Percentiles rank a stretch among this genome's conserved stretches.
Conservation (phyloP, 495 filamentous ascomycete species). For the Neurospora pannonica region DNA sequence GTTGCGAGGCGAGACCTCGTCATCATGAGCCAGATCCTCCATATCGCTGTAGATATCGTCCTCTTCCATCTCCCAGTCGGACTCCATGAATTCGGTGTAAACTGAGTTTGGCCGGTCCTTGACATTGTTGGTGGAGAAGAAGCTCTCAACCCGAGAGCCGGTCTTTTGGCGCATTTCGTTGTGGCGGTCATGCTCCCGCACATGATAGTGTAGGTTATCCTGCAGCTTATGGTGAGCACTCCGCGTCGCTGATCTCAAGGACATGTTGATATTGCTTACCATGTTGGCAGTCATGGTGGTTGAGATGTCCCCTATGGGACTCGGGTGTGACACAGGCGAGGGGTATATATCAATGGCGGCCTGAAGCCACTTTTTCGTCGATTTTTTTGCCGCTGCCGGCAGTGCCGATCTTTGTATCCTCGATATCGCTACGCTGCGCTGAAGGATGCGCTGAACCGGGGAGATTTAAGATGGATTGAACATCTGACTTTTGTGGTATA, state of each 20-base stretch:
- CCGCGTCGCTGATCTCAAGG: not conserved
- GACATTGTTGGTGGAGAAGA: slow-evolving; percentile 31
- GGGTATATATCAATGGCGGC: not conserved
- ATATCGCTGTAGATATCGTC: slow-evolving; percentile 43
- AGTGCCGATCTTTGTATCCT: not conserved
- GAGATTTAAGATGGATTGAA: not conserved
- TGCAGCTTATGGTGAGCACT: slow-evolving; percentile 11
- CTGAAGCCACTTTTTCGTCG: not conserved
- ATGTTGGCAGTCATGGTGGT: slow-evolving; percentile 16
- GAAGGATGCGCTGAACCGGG: not conserved
- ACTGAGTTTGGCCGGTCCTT: slow-evolving; percentile 49
- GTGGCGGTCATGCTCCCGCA: slow-evolving; percentile 10
- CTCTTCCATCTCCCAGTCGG: slow-evolving; percentile 56
- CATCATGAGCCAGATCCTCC: slow-evolving; percentile 42
- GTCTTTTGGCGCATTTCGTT: slow-evolving; percentile 41
- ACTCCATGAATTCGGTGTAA: slow-evolving; percentile 64
- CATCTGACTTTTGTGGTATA: not conserved
- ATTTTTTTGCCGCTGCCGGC: not conserved
- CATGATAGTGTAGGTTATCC: slow-evolving; percentile 15
- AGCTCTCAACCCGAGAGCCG: slow-evolving; percentile 28
- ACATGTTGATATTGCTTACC: not conserved
- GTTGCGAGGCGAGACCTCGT: slow-evolving; percentile 52
- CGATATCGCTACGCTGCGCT: not conserved
- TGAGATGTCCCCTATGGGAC: not conserved
- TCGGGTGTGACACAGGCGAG: not conserved